Conservation (phyloP, 352 stramenopile species). For the Peronospora tabacina region DNA sequence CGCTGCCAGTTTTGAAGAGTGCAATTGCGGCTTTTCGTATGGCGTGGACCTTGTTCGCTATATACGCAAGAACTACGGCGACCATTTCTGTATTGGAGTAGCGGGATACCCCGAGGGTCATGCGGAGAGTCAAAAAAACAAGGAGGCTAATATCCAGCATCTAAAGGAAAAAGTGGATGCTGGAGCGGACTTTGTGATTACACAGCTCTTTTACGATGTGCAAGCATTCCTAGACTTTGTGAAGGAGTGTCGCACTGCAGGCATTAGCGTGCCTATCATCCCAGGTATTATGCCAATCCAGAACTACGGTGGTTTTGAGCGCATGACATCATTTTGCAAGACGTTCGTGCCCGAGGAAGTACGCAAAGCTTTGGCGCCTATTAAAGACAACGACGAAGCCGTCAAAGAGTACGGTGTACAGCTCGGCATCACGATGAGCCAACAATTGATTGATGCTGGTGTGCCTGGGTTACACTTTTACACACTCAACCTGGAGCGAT, state of each 20-base stretch:
- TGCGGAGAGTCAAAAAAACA: slow-evolving; percentile 78
- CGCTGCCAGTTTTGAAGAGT: slow-evolving; percentile 83
- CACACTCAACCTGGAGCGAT: slow-evolving; percentile 91
- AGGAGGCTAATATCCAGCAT: slow-evolving; percentile 93
- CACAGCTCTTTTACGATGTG: slow-evolving; percentile 99
- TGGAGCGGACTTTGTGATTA: slow-evolving; percentile 97
- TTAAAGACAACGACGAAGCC: slow-evolving; percentile 94
- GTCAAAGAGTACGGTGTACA: slow-evolving; percentile 95
- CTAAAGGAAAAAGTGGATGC: slow-evolving; percentile 97
- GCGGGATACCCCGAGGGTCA: slow-evolving; percentile 98
- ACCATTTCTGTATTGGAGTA: slow-evolving; percentile 95
- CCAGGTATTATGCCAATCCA: slow-evolving; percentile 99
- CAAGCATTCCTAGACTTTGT: slow-evolving; percentile 94
- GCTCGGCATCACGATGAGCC: slow-evolving; percentile 92
- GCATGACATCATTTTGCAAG: slow-evolving; percentile 97
- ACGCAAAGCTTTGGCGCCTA: slow-evolving; percentile 73
- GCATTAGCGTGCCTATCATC: slow-evolving; percentile 94
- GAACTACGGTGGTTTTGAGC: slow-evolving; percentile 94
- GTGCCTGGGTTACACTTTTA: slow-evolving; percentile 90
- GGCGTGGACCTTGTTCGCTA: slow-evolving; percentile 95
- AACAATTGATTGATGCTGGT: slow-evolving; percentile 87
- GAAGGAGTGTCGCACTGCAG: slow-evolving; percentile 75
- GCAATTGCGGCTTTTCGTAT: slow-evolving; percentile 90
- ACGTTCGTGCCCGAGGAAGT: slow-evolving; percentile 89
- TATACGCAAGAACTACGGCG: slow-evolving; percentile 91